Evolutionary conservation across 78 protist genomes (phyloP).

Genomic region (Chrysochromulina parva): DNA sequence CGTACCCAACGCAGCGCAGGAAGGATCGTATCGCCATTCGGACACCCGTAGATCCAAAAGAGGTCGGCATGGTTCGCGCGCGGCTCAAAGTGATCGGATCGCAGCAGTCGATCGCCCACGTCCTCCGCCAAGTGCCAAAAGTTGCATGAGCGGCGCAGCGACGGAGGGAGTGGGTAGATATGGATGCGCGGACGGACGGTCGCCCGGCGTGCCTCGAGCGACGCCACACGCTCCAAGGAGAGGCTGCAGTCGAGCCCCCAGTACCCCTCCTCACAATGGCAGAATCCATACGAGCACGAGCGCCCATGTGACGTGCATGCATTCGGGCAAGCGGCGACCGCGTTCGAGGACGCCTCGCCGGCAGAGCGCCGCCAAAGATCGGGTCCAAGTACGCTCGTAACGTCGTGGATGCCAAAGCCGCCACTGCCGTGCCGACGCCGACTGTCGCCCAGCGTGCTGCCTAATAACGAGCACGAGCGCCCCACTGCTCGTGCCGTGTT

Average conservation of each 20-base stretch:
- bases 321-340: background rate
- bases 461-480: too few species aligned
- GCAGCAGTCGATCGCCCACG: background rate
- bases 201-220: background rate
- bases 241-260: constrained; percentile 17
- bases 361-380: too few species aligned
- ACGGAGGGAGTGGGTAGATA: background rate
- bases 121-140: background rate
- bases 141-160: background rate
- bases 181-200: background rate
- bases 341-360: background rate
- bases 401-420: too few species aligned
- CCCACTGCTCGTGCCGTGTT: too few species aligned
- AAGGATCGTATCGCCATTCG: background rate
- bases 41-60: constrained; percentile 18
- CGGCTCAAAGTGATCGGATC: background rate
- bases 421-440: too few species aligned
- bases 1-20: background rate
- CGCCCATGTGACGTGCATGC: background rate
- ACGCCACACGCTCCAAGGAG: background rate
- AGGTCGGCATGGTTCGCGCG: background rate
- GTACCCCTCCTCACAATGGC: background rate
- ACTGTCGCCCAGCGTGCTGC: too few species aligned
- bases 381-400: too few species aligned
- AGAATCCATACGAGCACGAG: background rate